Conservation (phyloP, 306 rosid genomes). For the Quercus berberidifolia region DNA sequence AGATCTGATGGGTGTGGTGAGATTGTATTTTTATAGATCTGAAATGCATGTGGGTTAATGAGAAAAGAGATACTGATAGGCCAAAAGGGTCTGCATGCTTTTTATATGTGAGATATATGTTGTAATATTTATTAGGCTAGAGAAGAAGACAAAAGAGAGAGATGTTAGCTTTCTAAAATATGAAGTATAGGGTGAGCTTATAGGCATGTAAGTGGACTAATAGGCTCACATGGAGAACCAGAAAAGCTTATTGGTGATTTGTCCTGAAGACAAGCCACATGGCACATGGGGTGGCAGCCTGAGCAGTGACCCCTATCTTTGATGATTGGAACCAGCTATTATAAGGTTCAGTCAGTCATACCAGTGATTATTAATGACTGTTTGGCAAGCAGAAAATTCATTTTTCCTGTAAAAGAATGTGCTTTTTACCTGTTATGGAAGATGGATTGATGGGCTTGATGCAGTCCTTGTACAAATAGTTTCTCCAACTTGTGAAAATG, state of each 20-base stretch:
- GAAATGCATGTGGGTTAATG: conserved; percentile 43
- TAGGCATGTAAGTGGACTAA: conserved; percentile 1
- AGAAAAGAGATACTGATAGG: not conserved
- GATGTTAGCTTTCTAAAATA: conserved; percentile 11
- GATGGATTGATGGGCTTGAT: too few relatives aligned
- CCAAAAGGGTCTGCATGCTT: conserved; percentile 17
- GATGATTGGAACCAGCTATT: conserved; percentile 23
- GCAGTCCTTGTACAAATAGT: too few relatives aligned
- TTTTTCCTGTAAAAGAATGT: conserved; percentile 2
- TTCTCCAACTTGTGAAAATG: too few relatives aligned
- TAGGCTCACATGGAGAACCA: conserved; percentile 46
- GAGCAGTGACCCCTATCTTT: conserved; percentile 22
- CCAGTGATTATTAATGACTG: not conserved
- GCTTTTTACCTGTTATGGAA: too few relatives aligned
- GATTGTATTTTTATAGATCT: conserved; percentile 25
- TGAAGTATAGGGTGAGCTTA: not conserved
- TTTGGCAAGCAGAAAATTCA: conserved; percentile 20
- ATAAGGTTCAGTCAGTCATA: not conserved
- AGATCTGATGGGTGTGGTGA: not conserved
- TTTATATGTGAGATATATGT: not conserved
- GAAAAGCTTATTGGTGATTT: conserved; percentile 28
- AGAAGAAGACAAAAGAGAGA: conserved; percentile 20
- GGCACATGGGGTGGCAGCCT: conserved; percentile 62
- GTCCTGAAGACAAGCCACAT: conserved; percentile 44
- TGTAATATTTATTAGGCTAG: not conserved